Base-by-base conservation (phyloP, 2,329 filamentous ascomycete genomes). In the Talaromyces sp. region DNA sequence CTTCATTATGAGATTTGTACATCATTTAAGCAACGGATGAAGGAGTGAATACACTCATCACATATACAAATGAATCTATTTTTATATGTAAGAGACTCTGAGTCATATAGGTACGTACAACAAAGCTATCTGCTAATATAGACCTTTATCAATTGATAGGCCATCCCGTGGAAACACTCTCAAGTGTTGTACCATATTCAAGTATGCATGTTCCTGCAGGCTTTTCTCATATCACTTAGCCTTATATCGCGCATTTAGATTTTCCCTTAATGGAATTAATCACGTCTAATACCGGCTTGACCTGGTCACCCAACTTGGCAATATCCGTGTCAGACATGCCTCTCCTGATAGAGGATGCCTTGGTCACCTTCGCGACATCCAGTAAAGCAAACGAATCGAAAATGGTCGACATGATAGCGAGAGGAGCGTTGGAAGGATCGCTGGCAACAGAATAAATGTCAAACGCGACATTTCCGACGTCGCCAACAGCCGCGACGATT, bases 221-320 rank as follows among this genome's bases (percentile, higher is more conserved):
- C 30, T 32, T 11, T 32, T 32, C 10, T 32, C 9, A 32, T 32
- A 10, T 32, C 30, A 32, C 30, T 32, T 32, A 27, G 27, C 28
- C 28, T 30, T 30, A 30, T 33, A 11, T 33, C 32, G 5, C 32
- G 11, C 39, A 25, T 7, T 42, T 25, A 61, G 55, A 62, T 42
- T 55, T 55, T 62, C 49, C 55, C 56, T 44, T 63, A 63, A 65
- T 47, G n/a, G 42, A 17, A 7, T 11, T 1, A 47, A 47, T 47
- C 42, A 9, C 8, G 11, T 47, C 42, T 33, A 59, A 56, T 49
- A 25, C 25, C 36, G 17, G 11, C 47, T 39, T 56, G 19, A 47
- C n/a, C 42, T 47, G 42, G 17, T 47, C 17, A 47, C 42, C 42
- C 42, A 47, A 7, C 42, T 47, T 47, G 17, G 19, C 17, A 47